Evolutionary conservation across 441 rosid genomes (phyloP), one percentile per base, ranked within the genome.

Genomic region (Jatropha podagrica): DNA sequence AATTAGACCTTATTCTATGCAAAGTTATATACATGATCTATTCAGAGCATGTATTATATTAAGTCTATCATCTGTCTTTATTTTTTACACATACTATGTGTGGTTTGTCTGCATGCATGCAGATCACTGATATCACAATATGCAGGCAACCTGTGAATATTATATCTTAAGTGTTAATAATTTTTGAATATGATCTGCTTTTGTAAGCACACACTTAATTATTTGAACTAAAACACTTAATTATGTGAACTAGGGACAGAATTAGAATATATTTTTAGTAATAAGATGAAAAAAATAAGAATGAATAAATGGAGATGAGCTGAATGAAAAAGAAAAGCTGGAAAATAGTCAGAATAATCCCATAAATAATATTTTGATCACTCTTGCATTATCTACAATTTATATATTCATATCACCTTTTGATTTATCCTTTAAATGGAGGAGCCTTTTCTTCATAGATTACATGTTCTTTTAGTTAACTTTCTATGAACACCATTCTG

Each of bases 401-500:
- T 41, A 14, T 49, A 20, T 59, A 10, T 23, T 59, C 23, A 38
- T 37, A 14, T 26, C 13, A 4, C 6, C 26, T 59, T 59, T 59
- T 23, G 3, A 26, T 23, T 26, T 32, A 32, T 2, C 44, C 44
- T 62, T 61, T 32, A 4, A 23, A 58, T 0, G 14, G 62, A 59
- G 14, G 32, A 20, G 15, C 27, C 26, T 56, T 58, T 60, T 23
- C 14, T 60, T 74, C 8, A 62, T 55, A 52, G 51, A 69, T 72
- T 60, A 46, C 65, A 17, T 10, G 32, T 42, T 55, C 27, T 46
- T 42, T 67, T 40, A 55, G 74, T 67, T 9, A 71, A 41, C 70
- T 60, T 76, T 71, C 38, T 20, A 46, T 55, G 55, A 18, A 18
- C 18, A 52, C 46, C 65, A 56, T 38, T 44, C 7, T 54, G 9